A percentile compares a stretch with the other conserved stretches of the same genome.
These are phyloP conservation scores for Conticribra weissflogii DNA, from an alignment of 108 stramenopile genomes.

Conservation along the genomic window DNA sequence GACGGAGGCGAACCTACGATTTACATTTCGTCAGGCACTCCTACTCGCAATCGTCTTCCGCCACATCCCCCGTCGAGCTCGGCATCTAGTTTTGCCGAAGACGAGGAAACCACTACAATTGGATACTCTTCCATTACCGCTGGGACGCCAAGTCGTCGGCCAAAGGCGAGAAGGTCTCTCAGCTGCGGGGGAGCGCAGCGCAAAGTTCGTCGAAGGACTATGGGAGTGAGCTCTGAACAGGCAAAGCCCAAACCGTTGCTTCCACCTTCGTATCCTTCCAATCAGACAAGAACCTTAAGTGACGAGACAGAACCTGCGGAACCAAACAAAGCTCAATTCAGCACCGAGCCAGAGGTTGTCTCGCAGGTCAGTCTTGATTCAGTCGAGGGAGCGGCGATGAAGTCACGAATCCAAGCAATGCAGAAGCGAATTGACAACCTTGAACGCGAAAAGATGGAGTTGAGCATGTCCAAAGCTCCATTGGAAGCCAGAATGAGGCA, in stretches of 20 bases:
- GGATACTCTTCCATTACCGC: not conserved
- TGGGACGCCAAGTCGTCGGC: constrained; percentile 23
- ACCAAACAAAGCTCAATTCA: not conserved
- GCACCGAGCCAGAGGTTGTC: not conserved
- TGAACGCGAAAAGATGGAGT: constrained; percentile 84
- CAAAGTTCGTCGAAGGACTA: constrained; percentile 36
- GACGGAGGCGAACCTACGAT: constrained; percentile 2
- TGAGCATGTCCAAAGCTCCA: constrained; percentile 86
- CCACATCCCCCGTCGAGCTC: constrained; percentile 10
- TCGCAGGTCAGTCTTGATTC: constrained; percentile 31
- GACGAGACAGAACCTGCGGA: constrained; percentile 1
- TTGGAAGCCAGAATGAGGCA: constrained; percentile 84
- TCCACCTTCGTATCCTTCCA: constrained; percentile 29
- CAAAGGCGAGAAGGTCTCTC: constrained; percentile 16
- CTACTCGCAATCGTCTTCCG: not conserved
- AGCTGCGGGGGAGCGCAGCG: constrained; percentile 34
- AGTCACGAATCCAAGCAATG: constrained; percentile 72
- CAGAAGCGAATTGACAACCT: constrained; percentile 73
- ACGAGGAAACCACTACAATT: constrained; percentile 17
- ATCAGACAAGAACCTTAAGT: not conserved
- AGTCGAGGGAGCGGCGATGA: constrained; percentile 65
- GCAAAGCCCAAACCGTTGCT: constrained; percentile 16
- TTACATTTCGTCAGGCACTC: constrained; percentile 1
- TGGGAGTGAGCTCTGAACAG: constrained; percentile 13
- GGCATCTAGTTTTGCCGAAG: constrained; percentile 10